phyloP scores from a whole-genome alignment of 139 green algal genomes.

The Chlorella ohadii region DNA sequence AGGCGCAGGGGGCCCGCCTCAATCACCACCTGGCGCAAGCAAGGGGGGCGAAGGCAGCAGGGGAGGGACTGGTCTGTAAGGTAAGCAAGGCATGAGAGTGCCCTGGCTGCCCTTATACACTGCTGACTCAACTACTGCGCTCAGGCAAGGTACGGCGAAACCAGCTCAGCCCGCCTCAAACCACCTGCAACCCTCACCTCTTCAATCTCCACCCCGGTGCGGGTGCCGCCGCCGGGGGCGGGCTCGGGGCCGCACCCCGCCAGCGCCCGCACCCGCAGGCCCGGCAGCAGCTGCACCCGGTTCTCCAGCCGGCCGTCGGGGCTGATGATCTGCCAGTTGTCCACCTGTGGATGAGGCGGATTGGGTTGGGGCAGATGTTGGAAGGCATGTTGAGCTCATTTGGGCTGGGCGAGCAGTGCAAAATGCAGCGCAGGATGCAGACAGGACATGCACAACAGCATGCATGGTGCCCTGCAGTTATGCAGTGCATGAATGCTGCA shows the following conservation, averaged over 20 bases:
- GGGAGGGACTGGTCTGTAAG: too few relatives aligned
- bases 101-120: too few relatives aligned
- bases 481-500: too few relatives aligned
- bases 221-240: conserved; percentile 6
- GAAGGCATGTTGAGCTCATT: not conserved
- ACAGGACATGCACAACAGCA: too few relatives aligned
- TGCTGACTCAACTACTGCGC: too few relatives aligned
- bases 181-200: too few relatives aligned
- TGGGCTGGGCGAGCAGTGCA: not conserved
- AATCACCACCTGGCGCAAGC: conserved; percentile 22
- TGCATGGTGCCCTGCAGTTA: too few relatives aligned
- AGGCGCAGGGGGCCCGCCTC: conserved; percentile 54
- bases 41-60: too few relatives aligned
- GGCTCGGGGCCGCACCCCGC: conserved; percentile 49
- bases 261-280: conserved; percentile 58
- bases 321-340: conserved; percentile 76
- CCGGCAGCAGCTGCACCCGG: conserved; percentile 62
- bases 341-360: not conserved
- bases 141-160: too few relatives aligned
- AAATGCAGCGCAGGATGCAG: not conserved
- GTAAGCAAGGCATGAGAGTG: too few relatives aligned
- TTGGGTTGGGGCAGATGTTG: not conserved
- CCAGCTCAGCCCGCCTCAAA: too few relatives aligned
- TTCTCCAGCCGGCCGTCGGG: conserved; percentile 66
- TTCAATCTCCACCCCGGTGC: conserved; percentile 65